Conservation (phyloP, 805 yeast genomes). For the Blastobotrys terrestris region DNA sequence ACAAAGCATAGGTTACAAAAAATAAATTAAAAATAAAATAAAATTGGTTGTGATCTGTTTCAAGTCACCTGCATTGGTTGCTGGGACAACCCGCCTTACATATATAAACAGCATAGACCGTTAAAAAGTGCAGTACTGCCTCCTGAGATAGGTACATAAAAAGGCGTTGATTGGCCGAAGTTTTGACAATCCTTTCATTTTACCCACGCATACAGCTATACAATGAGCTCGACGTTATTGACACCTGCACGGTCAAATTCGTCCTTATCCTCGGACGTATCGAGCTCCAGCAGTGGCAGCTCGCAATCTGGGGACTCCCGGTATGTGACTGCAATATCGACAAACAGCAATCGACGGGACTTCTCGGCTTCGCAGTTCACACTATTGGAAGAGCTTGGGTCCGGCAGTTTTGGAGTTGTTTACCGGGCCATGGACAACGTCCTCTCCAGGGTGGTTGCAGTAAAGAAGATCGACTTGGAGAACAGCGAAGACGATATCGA, state of each 20-base stretch:
- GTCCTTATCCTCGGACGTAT: neutral
- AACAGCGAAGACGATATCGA: slow-evolving; percentile 56
- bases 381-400: slow-evolving; percentile 53
- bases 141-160: neutral
- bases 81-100: neutral
- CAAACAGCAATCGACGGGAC: slow-evolving; percentile 9
- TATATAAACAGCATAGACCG: neutral
- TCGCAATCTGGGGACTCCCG: neutral
- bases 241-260: neutral
- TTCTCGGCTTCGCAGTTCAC: slow-evolving; percentile 40
- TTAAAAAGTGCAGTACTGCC: neutral
- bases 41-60: neutral
- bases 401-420: slow-evolving; percentile 77
- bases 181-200: too few species aligned
- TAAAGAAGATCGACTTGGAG: slow-evolving; percentile 67
- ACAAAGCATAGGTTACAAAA: neutral
- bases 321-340: neutral
- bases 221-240: neutral
- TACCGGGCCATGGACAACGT: slow-evolving; percentile 50
- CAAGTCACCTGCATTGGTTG: neutral
- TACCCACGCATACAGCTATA: neutral
- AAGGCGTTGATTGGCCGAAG: neutral
- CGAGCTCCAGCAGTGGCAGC: neutral
- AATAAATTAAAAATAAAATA: too few species aligned
- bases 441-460: slow-evolving; percentile 41